Conservation (phyloP, 257 asterid species). For the Mentha longifolia region DNA sequence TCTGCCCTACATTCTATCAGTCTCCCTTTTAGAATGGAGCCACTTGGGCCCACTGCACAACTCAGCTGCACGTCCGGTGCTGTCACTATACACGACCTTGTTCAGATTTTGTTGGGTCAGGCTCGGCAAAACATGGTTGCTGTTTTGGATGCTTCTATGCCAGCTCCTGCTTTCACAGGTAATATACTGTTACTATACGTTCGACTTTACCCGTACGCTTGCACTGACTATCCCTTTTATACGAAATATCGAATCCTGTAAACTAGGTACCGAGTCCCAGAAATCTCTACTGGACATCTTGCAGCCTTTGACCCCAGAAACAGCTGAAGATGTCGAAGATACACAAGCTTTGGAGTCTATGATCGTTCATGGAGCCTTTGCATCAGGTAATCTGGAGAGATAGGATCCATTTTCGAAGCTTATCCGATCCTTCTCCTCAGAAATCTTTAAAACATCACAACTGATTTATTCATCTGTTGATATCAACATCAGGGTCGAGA, state of each 20-base stretch:
- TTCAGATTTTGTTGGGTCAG: constrained; percentile 76
- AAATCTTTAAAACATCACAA: too few species aligned
- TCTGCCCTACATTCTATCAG: constrained; percentile 86
- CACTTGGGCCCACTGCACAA: constrained; percentile 67
- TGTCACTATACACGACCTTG: constrained; percentile 57
- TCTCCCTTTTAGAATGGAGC: constrained; percentile 88
- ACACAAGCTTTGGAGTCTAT: constrained; percentile 71
- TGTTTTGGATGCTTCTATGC: constrained; percentile 73
- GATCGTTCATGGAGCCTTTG: constrained; percentile 74
- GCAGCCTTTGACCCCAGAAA: constrained; percentile 74
- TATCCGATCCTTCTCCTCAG: background rate
- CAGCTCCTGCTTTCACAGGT: constrained; percentile 77
- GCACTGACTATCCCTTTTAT: constrained; percentile 21
- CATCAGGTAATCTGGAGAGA: constrained; percentile 58
- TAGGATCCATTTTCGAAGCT: background rate
- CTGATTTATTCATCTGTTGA: constrained; percentile 10
- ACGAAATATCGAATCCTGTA: constrained; percentile 28
- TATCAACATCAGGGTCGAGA: constrained; percentile 47
- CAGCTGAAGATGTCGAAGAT: constrained; percentile 68
- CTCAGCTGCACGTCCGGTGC: constrained; percentile 62
- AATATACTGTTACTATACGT: constrained; percentile 22
- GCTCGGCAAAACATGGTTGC: constrained; percentile 75
- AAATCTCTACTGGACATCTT: constrained; percentile 56
- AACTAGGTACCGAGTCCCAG: constrained; percentile 46
- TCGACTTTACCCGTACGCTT: constrained; percentile 15